These are phyloP conservation scores for Chlamydomonas sphaeroides DNA, from an alignment of 139 green algal genomes.

Conservation along the genomic window DNA sequence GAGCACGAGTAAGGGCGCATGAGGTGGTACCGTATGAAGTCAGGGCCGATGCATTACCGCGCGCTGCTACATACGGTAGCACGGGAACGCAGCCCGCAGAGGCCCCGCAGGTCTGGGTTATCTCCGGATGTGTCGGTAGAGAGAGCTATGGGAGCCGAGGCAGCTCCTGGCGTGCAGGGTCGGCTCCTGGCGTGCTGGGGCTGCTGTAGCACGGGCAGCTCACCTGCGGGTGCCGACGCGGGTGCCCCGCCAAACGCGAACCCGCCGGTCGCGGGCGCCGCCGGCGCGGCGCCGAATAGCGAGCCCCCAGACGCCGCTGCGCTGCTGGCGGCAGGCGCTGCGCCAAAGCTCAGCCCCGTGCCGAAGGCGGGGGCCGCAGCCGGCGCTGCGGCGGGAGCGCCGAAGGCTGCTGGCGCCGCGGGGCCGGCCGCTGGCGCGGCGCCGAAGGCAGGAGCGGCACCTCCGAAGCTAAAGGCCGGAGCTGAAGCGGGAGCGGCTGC, in stretches of 20 bases:
- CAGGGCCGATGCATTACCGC: too few relatives aligned
- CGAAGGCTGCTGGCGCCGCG: conserved; percentile 3
- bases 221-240: background rate
- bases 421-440: background rate
- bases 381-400: conserved; percentile 4
- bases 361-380: background rate
- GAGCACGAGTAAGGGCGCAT: too few relatives aligned
- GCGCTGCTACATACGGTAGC: too few relatives aligned
- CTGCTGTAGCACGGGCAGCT: too few relatives aligned
- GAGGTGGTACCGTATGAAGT: too few relatives aligned
- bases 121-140: too few relatives aligned
- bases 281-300: background rate
- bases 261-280: background rate
- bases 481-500: conserved; percentile 2
- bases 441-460: conserved; percentile 34
- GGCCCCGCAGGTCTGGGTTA: too few relatives aligned
- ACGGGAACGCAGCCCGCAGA: too few relatives aligned
- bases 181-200: too few relatives aligned
- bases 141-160: too few relatives aligned
- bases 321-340: background rate
- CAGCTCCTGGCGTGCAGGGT: too few relatives aligned
- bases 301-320: background rate
- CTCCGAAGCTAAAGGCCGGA: conserved; percentile 32
- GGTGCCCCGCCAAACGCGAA: conserved; percentile 1
- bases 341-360: background rate